Base-by-base conservation (phyloP, 1,139 yeast genomes). In the Pichia sp. region DNA sequence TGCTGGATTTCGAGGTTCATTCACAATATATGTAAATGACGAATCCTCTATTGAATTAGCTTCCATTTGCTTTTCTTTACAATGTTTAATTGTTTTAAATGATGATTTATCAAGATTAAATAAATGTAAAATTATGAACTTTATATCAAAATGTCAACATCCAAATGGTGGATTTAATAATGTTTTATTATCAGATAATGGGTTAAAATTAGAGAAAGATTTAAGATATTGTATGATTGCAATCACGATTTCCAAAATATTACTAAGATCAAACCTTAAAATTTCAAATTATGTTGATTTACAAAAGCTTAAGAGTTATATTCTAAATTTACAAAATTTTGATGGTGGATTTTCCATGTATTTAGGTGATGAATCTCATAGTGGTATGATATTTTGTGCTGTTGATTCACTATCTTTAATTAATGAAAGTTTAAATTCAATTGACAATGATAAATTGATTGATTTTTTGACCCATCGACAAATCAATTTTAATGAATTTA, bases 311-410 rank as follows among this genome's bases (percentile, higher is more conserved):
- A 62, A 65, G 9, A 54, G 58, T 0, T 83, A 74, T 62, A 70
- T 89, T 0, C 45, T 65, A n/a, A 58, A 66, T 0, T 70, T 81
- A 42, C 67, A 74, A 39, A 73, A 75, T 42, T 75, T 69, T 57
- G 83, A 79, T 61, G 98, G 98, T 1, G 98, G 96, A 0, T 63
- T 81, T 46, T 82, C 85, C 5, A 73, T 70, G 47, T 49, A 53
- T 9, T 63, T 67, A 8, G 71, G 75, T 51, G 74, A 78, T 27
- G 99, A 93, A 67, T 75, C 95, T 2, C 98, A 93, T 68, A 81
- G 91, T 10, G 99, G 99, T 0, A 76, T 86, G 57, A 86, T 96
- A 0, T 93, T 82, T 63, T 91, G 98, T 69, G 96, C 89, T 0
- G 62, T 93, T 42, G 87, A 88, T 0, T 70, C 87, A 0, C 72